These are phyloP conservation scores for Diaporthe sp. DNA, from an alignment of 2,329 filamentous ascomycete species.

Conservation along the genomic window DNA sequence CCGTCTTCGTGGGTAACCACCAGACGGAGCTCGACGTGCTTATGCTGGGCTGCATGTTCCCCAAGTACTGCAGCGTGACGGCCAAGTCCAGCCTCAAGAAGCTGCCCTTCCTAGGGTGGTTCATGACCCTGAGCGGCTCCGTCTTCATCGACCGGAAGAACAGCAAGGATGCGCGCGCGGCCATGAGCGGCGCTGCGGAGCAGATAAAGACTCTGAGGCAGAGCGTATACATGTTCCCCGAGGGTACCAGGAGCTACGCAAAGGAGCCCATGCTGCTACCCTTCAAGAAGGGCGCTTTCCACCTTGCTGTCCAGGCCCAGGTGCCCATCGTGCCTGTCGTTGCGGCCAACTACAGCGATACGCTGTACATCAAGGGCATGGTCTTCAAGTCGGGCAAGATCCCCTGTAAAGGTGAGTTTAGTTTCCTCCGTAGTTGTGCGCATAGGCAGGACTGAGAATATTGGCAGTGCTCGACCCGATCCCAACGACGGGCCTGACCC, in stretches of 20 bases:
- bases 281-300: conserved; percentile 99
- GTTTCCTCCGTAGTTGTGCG: not conserved
- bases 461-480: conserved; percentile 84
- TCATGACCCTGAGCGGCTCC: conserved; percentile 88
- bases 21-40: conserved; percentile 96
- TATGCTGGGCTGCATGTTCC: conserved; percentile 91
- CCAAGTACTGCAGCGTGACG: conserved; percentile 91
- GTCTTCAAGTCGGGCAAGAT: conserved; percentile 79
- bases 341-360: conserved; percentile 82
- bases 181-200: conserved; percentile 85
- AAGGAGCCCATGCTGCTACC: conserved; percentile 85
- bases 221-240: conserved; percentile 89
- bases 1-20: conserved; percentile 94
- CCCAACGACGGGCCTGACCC: conserved; percentile 78
- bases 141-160: conserved; percentile 97
- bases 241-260: conserved; percentile 93
- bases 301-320: conserved; percentile 92
- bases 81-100: conserved; percentile 88
- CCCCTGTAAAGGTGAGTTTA: conserved; percentile 77
- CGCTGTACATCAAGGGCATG: conserved; percentile 75
- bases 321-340: conserved; percentile 93
- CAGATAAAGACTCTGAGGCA: conserved; percentile 82
- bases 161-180: conserved; percentile 83
- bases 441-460: not conserved
- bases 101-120: conserved; percentile 92